Conservation (phyloP, 495 filamentous ascomycete genomes). For the Penicillium verhagenii region DNA sequence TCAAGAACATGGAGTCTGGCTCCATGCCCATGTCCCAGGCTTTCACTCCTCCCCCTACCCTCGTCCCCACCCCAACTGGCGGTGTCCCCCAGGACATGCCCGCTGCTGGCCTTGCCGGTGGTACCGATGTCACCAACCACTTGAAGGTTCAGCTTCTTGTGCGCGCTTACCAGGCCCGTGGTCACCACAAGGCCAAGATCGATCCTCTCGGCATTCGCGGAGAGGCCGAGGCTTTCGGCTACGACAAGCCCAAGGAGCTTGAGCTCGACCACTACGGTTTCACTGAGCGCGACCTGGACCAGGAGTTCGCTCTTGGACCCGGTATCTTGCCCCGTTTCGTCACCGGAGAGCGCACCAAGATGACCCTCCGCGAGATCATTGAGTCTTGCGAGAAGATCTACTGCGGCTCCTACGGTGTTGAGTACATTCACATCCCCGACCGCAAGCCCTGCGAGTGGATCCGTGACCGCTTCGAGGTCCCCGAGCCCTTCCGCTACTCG, state of each 20-base stretch:
- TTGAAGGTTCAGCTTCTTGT: slow-evolving; percentile 97
- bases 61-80: slow-evolving; percentile 76
- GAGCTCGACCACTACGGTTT: slow-evolving; percentile 92
- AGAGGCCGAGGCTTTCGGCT: slow-evolving; percentile 80
- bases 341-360: slow-evolving; percentile 82
- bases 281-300: slow-evolving; percentile 89
- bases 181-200: slow-evolving; percentile 96
- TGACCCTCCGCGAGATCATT: slow-evolving; percentile 95
- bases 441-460: slow-evolving; percentile 98
- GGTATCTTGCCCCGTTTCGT: slow-evolving; percentile 95
- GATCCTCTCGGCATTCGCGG: slow-evolving; percentile 93
- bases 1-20: slow-evolving; percentile 97
- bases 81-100: slow-evolving; percentile 75
- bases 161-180: slow-evolving; percentile 95
- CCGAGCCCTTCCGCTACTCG: slow-evolving; percentile 90
- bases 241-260: slow-evolving; percentile 87
- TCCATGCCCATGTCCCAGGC: slow-evolving; percentile 96
- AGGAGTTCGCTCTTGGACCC: slow-evolving; percentile 88
- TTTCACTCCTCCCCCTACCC: slow-evolving; percentile 90
- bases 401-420: slow-evolving; percentile 93
- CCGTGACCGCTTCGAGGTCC: slow-evolving; percentile 88
- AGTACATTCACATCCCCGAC: slow-evolving; percentile 98
- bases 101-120: slow-evolving; percentile 65
- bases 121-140: slow-evolving; percentile 88
- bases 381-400: slow-evolving; percentile 91